A percentile compares a stretch with the other conserved stretches of the same genome.
Evolutionary conservation across 2,329 filamentous ascomycete genomes (phyloP).

Genomic region (Epichloe gansuensis): DNA sequence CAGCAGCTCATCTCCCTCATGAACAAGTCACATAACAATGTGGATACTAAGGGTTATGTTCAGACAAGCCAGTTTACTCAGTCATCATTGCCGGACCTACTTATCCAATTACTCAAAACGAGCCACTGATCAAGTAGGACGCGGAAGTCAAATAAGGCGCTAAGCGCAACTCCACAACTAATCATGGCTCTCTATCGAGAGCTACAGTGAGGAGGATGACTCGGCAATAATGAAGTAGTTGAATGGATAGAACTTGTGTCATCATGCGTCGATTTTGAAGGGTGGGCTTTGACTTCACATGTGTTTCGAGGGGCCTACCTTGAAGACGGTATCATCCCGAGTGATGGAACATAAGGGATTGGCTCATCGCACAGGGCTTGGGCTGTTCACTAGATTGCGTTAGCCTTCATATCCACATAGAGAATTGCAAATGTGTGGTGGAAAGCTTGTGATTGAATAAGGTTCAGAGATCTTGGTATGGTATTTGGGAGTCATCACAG

Average conservation of each 20-base stretch:
- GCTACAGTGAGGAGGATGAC: slow-evolving; percentile 63
- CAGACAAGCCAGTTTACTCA: slow-evolving; percentile 62
- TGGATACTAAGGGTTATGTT: slow-evolving; percentile 3
- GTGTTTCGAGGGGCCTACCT: not conserved
- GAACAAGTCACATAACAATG: too few species aligned
- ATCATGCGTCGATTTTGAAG: slow-evolving; percentile 18
- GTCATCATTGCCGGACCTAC: slow-evolving; percentile 46
- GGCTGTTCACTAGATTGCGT: not conserved
- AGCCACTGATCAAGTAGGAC: slow-evolving; percentile 30
- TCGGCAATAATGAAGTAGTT: slow-evolving; percentile 55
- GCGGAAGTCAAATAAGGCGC: slow-evolving; percentile 50
- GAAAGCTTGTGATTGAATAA: not conserved
- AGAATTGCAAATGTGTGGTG: not conserved
- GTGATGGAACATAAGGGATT: not conserved
- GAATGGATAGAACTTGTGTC: slow-evolving; percentile 61
- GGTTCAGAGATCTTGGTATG: slow-evolving; percentile 50
- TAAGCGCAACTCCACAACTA: slow-evolving; percentile 58
- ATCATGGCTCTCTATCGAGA: slow-evolving; percentile 39
- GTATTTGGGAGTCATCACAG: slow-evolving; percentile 54
- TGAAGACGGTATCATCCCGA: not conserved
- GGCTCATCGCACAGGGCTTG: not conserved
- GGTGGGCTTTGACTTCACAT: not conserved
- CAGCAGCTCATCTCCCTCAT: too few species aligned
- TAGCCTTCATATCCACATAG: not conserved
- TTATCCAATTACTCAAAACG: slow-evolving; percentile 40